phyloP scores from a whole-genome alignment of 148 eudicot species.

The Rhododendron vialii region DNA sequence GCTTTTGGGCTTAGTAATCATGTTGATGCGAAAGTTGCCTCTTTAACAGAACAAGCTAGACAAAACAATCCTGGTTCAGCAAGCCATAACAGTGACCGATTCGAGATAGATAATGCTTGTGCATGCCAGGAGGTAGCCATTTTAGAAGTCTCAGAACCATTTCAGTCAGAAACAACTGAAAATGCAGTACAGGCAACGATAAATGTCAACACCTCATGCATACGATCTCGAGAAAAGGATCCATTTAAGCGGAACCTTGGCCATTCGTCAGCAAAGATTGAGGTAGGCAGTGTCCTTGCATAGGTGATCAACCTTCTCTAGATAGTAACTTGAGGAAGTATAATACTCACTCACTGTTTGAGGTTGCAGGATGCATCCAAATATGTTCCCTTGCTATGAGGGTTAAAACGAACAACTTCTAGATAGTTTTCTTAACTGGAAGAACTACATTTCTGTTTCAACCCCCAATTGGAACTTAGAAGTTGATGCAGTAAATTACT shows the following conservation, averaged over 20 bases:
- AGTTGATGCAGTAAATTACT: not conserved
- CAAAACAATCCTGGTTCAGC: not conserved
- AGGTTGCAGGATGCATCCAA: not conserved
- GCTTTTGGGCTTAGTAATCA: not conserved
- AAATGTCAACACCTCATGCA: conserved; percentile 9
- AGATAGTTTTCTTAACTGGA: not conserved
- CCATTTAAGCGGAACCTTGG: conserved; percentile 10
- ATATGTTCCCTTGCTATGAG: not conserved
- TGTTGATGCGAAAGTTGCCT: not conserved
- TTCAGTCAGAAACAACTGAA: conserved; percentile 7
- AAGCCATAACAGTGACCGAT: not conserved
- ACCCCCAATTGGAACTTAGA: not conserved
- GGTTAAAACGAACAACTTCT: not conserved
- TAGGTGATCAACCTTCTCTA: not conserved
- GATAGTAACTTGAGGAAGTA: not conserved
- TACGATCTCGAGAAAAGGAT: conserved; percentile 15
- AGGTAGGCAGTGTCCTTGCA: conserved; percentile 17
- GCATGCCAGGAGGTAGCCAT: not conserved
- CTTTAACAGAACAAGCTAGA: not conserved
- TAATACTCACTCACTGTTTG: not conserved
- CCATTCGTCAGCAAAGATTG: conserved; percentile 19
- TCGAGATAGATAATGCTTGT: not conserved
- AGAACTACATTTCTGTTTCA: not conserved
- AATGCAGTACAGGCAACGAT: not conserved
- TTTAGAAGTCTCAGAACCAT: conserved; percentile 9